These are phyloP conservation scores for Millerago galiae DNA, from an alignment of 805 yeast species.

Conservation along the genomic window DNA sequence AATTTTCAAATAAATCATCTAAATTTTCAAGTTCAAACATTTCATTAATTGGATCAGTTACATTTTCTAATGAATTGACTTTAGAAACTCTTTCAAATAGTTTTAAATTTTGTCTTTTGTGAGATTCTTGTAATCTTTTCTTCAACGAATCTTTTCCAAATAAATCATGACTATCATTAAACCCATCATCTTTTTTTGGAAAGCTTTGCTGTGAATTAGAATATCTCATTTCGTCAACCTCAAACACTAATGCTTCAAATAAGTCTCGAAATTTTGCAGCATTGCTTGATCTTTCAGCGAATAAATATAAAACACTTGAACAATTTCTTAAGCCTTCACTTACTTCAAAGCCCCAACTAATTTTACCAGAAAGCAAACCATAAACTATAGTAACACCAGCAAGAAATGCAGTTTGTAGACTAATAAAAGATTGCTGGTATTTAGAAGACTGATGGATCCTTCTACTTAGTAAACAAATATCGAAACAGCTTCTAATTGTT, in stretches of 20 bases:
- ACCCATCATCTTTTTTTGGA: neutral
- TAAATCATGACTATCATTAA: neutral
- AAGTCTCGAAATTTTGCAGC: slow-evolving; percentile 2
- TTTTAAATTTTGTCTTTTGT: slow-evolving; percentile 1
- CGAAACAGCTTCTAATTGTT: slow-evolving; percentile 3
- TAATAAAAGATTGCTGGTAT: slow-evolving; percentile 2
- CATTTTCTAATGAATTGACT: neutral
- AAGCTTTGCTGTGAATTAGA: neutral
- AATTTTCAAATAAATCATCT: slow-evolving; percentile 1
- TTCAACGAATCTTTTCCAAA: slow-evolving; percentile 1
- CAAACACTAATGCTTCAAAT: slow-evolving; percentile 2
- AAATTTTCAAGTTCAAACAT: neutral
- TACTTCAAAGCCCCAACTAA: slow-evolving; percentile 3
- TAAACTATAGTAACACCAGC: slow-evolving; percentile 3
- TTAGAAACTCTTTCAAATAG: slow-evolving; percentile 1
- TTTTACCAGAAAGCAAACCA: neutral
- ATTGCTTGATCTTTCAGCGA: slow-evolving; percentile 1
- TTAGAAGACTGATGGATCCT: slow-evolving; percentile 3
- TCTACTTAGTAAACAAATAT: slow-evolving; percentile 3
- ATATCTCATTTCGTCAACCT: slow-evolving; percentile 2
- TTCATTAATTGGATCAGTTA: neutral
- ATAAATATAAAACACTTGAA: slow-evolving; percentile 3
- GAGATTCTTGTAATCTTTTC: slow-evolving; percentile 1
- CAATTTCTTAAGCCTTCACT: slow-evolving; percentile 4
- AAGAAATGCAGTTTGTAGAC: slow-evolving; percentile 3